A percentile compares a stretch with the other conserved stretches of the same genome.
phyloP scores from a whole-genome alignment of 305 asterid species.

The Solanum hybrid region DNA sequence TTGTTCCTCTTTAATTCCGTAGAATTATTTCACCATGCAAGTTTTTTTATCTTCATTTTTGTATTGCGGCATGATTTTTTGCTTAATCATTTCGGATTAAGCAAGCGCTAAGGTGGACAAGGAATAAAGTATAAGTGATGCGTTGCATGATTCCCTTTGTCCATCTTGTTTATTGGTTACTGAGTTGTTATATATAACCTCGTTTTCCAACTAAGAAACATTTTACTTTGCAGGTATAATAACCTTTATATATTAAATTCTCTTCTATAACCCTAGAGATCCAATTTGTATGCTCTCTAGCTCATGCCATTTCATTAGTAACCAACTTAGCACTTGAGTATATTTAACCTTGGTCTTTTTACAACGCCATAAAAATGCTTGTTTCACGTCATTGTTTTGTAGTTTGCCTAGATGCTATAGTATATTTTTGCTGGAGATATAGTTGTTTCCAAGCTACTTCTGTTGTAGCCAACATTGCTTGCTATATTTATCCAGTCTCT shows the following conservation, averaged over 20 bases:
- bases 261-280: neutral
- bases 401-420: neutral
- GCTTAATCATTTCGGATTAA: neutral
- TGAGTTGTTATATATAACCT: neutral
- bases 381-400: neutral
- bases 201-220: neutral
- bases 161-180: neutral
- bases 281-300: neutral
- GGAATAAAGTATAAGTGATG: neutral
- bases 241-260: neutral
- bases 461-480: neutral
- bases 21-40: neutral
- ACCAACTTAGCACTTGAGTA: neutral
- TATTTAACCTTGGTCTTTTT: neutral
- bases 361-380: neutral
- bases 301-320: neutral
- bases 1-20: neutral
- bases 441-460: neutral
- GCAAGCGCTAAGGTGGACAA: neutral
- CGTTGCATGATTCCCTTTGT: neutral
- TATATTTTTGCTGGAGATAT: neutral
- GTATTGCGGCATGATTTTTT: neutral
- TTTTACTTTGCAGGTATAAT: neutral
- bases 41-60: neutral
- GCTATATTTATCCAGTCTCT: neutral